Conservation (phyloP, 2,329 filamentous ascomycete genomes). For the Ascochyta pisi region DNA sequence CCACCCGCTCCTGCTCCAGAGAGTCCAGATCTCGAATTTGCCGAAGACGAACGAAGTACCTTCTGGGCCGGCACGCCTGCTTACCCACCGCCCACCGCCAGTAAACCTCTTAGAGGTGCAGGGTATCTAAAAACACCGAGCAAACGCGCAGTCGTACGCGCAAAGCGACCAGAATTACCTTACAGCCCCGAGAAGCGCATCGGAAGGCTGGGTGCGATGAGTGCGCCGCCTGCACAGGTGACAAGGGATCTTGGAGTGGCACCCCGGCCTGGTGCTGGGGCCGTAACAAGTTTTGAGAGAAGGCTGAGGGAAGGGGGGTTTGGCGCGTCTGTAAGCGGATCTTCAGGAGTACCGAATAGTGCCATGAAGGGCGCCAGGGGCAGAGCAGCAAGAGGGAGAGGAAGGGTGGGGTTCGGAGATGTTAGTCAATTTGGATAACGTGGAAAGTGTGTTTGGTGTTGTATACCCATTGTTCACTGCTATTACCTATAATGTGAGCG, state of each 20-base stretch:
- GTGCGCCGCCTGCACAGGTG: constrained; percentile 37
- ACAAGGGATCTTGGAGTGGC: not conserved
- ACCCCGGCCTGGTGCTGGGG: constrained; percentile 11
- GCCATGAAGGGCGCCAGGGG: constrained; percentile 17
- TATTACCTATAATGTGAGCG: no score
- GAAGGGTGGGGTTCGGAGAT: constrained; percentile 33
- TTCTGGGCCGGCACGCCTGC: constrained; percentile 41
- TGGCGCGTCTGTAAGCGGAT: constrained; percentile 14
- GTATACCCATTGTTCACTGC: constrained; percentile 5
- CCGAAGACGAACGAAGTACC: constrained; percentile 17
- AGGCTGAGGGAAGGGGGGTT: constrained; percentile 43
- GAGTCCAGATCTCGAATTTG: constrained; percentile 13
- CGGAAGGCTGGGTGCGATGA: constrained; percentile 29
- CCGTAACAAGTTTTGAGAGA: constrained; percentile 43
- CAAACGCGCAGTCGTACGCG: constrained; percentile 47
- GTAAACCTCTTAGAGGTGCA: constrained; percentile 22
- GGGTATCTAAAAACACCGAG: constrained; percentile 58
- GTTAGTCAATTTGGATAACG: constrained; percentile 27
- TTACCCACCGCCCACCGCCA: constrained; percentile 17
- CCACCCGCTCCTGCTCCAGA: constrained; percentile 13
- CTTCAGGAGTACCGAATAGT: constrained; percentile 7
- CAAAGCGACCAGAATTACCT: constrained; percentile 40
- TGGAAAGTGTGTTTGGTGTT: not conserved
- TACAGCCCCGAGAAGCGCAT: constrained; percentile 34
- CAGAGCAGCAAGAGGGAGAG: constrained; percentile 19